These are phyloP conservation scores for Dendrobium officinale DNA, from an alignment of 106 monocot genomes.

Conservation along the genomic window DNA sequence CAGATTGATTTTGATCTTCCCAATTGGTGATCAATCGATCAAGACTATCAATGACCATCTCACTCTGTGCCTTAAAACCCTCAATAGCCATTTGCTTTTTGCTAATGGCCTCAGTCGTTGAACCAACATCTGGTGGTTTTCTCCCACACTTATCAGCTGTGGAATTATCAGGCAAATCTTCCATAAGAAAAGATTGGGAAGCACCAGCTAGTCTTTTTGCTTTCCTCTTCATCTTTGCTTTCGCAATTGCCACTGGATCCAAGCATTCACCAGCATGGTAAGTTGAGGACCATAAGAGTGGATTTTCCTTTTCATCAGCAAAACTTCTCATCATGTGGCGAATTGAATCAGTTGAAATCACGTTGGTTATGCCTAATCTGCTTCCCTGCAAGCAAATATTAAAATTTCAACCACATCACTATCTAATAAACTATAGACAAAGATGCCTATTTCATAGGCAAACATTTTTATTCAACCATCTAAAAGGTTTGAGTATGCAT, in stretches of 20 bases:
- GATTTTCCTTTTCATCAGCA: conserved; percentile 53
- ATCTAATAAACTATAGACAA: neutral
- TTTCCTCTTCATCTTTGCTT: conserved; percentile 48
- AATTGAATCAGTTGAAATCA: conserved; percentile 66
- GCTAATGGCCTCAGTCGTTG: conserved; percentile 24
- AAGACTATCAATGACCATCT: conserved; percentile 62
- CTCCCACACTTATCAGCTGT: conserved; percentile 11
- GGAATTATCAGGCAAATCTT: conserved; percentile 9
- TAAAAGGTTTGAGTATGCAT: neutral
- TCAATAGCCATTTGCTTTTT: conserved; percentile 32
- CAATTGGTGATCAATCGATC: conserved; percentile 50
- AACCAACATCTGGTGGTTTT: conserved; percentile 1
- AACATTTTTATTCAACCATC: neutral
- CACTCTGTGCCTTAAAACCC: conserved; percentile 21
- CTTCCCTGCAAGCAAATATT: conserved; percentile 31
- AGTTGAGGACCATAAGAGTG: conserved; percentile 64
- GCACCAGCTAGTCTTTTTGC: conserved; percentile 34
- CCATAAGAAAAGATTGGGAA: conserved; percentile 15
- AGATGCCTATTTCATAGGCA: neutral
- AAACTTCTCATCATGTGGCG: conserved; percentile 79
- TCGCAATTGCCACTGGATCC: conserved; percentile 61
- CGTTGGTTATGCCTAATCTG: conserved; percentile 62
- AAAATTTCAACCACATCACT: neutral
- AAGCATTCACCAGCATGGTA: conserved; percentile 72
- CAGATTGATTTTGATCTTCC: conserved; percentile 52